These are phyloP conservation scores for Strombidium stylifer DNA, from an alignment of 73 alveolate species.

Conservation along the genomic window DNA sequence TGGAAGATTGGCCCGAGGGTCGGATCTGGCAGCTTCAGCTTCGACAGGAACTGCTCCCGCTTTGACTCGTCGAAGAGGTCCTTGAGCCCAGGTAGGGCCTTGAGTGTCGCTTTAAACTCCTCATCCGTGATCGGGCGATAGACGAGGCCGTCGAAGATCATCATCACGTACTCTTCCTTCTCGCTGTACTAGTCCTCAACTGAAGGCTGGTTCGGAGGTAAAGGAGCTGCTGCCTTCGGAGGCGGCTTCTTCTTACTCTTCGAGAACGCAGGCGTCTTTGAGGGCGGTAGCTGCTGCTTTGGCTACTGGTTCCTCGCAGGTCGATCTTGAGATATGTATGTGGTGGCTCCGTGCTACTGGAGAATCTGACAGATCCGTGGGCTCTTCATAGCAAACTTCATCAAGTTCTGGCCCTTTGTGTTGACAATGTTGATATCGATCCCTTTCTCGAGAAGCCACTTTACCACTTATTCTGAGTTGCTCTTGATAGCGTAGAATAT, in stretches of 20 bases:
- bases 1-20: constrained; percentile 63
- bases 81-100: constrained; percentile 37
- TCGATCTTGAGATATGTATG: not conserved
- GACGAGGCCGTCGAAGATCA: constrained; percentile 32
- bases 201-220: too few species aligned
- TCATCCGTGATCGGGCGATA: constrained; percentile 35
- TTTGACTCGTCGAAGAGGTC: constrained; percentile 29
- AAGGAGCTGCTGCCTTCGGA: not conserved
- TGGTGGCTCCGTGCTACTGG: constrained; percentile 43
- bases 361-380: constrained; percentile 27
- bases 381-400: constrained; percentile 23
- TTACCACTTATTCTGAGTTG: constrained; percentile 37
- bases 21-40: constrained; percentile 54
- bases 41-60: not conserved
- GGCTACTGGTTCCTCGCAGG: not conserved
- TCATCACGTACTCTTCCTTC: too few species aligned
- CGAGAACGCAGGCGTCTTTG: not conserved
- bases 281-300: constrained; percentile 27
- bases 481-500: constrained; percentile 46
- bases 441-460: constrained; percentile 31
- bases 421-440: constrained; percentile 32
- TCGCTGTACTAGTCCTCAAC: too few species aligned
- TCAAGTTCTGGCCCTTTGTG: constrained; percentile 37
- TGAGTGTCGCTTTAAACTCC: constrained; percentile 30
- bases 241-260: constrained; percentile 21